Evolutionary conservation across 2,329 filamentous ascomycete species (phyloP), one percentile per base, ranked within the genome.

Genomic region (Nannizziopsis barbatae): DNA sequence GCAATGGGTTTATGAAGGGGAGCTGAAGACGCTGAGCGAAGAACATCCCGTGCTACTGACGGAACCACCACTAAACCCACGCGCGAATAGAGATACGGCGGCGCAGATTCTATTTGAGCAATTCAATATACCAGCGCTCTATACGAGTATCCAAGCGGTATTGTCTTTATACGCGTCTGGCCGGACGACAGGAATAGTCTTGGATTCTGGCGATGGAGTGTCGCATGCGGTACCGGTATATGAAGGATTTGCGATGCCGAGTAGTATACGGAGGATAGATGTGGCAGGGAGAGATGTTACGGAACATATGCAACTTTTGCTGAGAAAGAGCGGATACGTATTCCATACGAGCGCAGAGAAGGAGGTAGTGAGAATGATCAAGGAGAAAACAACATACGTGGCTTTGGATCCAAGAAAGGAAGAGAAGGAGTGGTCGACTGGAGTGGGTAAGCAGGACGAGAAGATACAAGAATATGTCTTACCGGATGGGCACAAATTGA

Each of bases 281-380:
- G 89, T 98, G 30, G 92, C 92, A 10, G 92, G 92, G 22, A 79
- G 92, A 59, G 92, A 98, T 66, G 87, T 98, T 15, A 98, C 92
- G 41, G 92, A 98, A 67, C 81, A 98, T 64, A 74, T 98, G 70
- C 92, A 98, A 69, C 81, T 84, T 52, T 71, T 96, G 58, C 73
- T 98, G 57, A 79, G 92, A 61, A 96, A 95, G 74, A 86, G 82
- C 58, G 92, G 92, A 43, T 87, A 92, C 63, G 80, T 95, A 14
- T 94, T 98, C 66, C 90, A 96, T 69, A 98, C 92, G 14, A 95
- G 88, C 64, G 92, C 92, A 10, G 92, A 98, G 74, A 98, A 98
- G 72, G 92, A 98, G 70, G 88, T 95, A n/a, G 92, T 98, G 50
- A 80, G 90, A 56, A 77, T 87, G 67, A 95, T 98, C 71, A 98